Percentiles rank a stretch among this genome's conserved stretches.
phyloP scores from a whole-genome alignment of 73 alveolate species.

The Paramecium octaurelia region DNA sequence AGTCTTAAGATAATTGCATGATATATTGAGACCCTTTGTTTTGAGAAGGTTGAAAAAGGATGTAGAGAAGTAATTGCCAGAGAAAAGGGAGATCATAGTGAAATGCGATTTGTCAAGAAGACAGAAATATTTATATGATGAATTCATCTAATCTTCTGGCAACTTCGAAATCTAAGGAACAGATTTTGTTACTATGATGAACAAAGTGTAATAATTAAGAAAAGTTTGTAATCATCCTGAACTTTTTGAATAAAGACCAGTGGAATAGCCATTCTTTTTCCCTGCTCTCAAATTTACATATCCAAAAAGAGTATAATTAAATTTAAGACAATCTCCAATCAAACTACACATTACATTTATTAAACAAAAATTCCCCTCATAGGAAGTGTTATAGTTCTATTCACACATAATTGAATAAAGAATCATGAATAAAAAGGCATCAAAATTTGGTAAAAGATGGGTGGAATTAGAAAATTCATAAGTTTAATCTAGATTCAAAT shows the following conservation, averaged over 20 bases:
- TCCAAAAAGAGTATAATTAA: conserved; percentile 34
- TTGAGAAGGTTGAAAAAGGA: conserved; percentile 97
- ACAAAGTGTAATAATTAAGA: conserved; percentile 94
- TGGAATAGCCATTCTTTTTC: conserved; percentile 82
- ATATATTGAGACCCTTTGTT: conserved; percentile 95
- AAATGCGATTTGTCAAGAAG: conserved; percentile 96
- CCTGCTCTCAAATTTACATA: not conserved
- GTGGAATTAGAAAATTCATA: not conserved
- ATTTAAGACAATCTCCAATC: not conserved
- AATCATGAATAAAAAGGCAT: not conserved
- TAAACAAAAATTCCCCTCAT: not conserved
- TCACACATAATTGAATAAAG: conserved; percentile 1
- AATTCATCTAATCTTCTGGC: conserved; percentile 84
- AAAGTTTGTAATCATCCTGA: conserved; percentile 99
- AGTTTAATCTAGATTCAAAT: not conserved
- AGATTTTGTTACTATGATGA: conserved; percentile 96
- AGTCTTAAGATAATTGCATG: conserved; percentile 87
- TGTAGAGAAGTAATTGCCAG: conserved; percentile 98
- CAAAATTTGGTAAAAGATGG: conserved; percentile 26
- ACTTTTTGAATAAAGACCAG: conserved; percentile 94
- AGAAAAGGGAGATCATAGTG: conserved; percentile 92
- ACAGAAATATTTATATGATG: conserved; percentile 96
- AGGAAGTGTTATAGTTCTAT: conserved; percentile 30
- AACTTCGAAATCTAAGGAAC: conserved; percentile 79
- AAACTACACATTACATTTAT: not conserved